Percentiles rank a stretch among this genome's conserved stretches.
These are phyloP conservation scores for Geranomyces variabilis DNA, from an alignment of 192 early-diverging fungal species.

Conservation along the genomic window DNA sequence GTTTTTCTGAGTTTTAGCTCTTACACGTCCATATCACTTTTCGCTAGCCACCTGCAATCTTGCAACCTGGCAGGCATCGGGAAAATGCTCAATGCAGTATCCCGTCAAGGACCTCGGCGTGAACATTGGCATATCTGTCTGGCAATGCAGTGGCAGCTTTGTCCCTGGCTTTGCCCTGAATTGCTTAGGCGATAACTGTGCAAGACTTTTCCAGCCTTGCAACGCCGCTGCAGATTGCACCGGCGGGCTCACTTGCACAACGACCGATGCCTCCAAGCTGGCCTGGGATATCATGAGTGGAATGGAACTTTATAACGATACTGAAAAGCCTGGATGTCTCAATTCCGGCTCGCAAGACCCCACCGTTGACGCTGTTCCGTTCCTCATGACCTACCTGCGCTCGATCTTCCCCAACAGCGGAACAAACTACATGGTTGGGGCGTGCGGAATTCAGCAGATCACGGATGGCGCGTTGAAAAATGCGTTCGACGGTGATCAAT, in stretches of 20 bases:
- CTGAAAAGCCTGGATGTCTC: not conserved
- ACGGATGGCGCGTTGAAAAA: not conserved
- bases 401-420: not conserved
- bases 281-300: not conserved
- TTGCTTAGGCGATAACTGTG: not conserved
- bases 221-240: not conserved
- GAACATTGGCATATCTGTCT: not conserved
- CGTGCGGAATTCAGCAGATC: not conserved
- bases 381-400: slow-evolving; percentile 2
- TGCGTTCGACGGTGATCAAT: too few species aligned
- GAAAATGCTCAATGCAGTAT: not conserved
- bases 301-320: not conserved
- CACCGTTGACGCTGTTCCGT: not conserved
- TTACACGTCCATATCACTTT: too few species aligned
- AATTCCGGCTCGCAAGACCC: not conserved
- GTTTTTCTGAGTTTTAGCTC: too few species aligned
- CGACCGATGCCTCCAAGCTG: not conserved
- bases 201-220: not conserved
- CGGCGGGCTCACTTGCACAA: not conserved
- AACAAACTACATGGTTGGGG: not conserved
- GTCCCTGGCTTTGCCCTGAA: slow-evolving; percentile 1
- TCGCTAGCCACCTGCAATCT: not conserved
- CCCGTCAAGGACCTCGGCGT: not conserved
- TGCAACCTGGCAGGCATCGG: not conserved
- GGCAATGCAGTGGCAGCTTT: not conserved